A percentile compares a stretch with the other conserved stretches of the same genome.
Evolutionary conservation across 768 basidiomycete genomes (phyloP).

Genomic region (Bullera alba): DNA sequence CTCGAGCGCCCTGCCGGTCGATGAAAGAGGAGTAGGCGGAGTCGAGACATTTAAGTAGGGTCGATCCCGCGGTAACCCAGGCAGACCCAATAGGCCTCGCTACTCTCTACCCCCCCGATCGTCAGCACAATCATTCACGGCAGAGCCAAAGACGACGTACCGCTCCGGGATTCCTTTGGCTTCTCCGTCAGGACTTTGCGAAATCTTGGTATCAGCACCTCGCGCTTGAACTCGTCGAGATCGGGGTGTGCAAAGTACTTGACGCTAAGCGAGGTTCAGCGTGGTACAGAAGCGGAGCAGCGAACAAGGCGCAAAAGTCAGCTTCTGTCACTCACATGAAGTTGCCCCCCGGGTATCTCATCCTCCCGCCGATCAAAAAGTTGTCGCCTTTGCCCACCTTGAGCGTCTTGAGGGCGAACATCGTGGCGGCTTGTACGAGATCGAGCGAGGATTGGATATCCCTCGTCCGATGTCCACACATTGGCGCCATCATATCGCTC

Average conservation of each 20-base stretch:
- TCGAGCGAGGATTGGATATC: constrained; percentile 66
- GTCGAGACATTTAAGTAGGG: too few species aligned
- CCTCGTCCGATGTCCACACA: constrained; percentile 60
- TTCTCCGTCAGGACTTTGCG: constrained; percentile 63
- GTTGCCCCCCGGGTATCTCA: constrained; percentile 32
- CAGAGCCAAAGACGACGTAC: constrained; percentile 22
- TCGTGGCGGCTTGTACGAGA: constrained; percentile 66
- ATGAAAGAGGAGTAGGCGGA: background rate
- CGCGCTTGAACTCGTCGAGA: constrained; percentile 58
- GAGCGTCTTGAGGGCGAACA: constrained; percentile 56
- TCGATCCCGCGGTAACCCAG: too few species aligned
- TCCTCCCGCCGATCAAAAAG: background rate
- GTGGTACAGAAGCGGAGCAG: background rate
- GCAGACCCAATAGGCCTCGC: constrained; percentile 83
- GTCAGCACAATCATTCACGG: background rate
- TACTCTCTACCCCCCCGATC: constrained; percentile 55
- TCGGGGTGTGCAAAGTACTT: constrained; percentile 79
- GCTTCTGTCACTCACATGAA: constrained; percentile 33
- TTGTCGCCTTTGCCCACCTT: constrained; percentile 38
- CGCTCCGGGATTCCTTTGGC: constrained; percentile 66
- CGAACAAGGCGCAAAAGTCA: background rate
- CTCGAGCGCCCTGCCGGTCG: too few species aligned
- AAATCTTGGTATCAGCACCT: constrained; percentile 61
- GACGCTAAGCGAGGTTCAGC: constrained; percentile 51
- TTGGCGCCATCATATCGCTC: constrained; percentile 84